Evolutionary conservation across 2,329 filamentous ascomycete genomes (phyloP), one percentile per base, ranked within the genome.

Genomic region (Exutisphaerella laricina): DNA sequence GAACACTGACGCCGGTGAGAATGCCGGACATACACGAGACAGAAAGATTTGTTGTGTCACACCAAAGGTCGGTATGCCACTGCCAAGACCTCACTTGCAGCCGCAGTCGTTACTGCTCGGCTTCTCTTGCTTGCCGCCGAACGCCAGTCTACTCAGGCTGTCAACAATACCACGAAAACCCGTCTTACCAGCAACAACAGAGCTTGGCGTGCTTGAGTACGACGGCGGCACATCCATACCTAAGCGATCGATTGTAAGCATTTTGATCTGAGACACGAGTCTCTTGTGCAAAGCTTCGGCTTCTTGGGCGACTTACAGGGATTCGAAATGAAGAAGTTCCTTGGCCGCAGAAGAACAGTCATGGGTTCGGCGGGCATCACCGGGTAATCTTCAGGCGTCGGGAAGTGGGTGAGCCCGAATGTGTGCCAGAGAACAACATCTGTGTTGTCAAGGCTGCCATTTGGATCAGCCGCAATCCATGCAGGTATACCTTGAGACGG

Each of bases 361-460:
- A 95, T 89, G 1, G 86, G 85, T 70, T 72, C 60, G 12, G 59
- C 59, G 4, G 58, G 56, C 88, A 95, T 95, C 55, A 95, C 74
- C 21, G 89, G 89, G 70, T 87, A 95, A 65, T 95, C 89, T 62
- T 96, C 89, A 0, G 88, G 88, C 0, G 85, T 72, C 0, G 89
- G 88, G 71, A 95, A 90, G 63, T 95, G 89, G 1, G 84, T 90
- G 25, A 95, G 73, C 25, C 89, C 89, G 58, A 95, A 96, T 0
- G 88, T 94, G 68, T 95, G 88, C 88, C 88, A 96, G 12, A 95
- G 76, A 1, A 96, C 88, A 21, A 95, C 70, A 61, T 96, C 86
- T 1, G 81, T 85, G 70, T 95, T 84, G 42, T 84, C 85, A 53
- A 94, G 80, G 18, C 71, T 76, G 44, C 77, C 79, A 33, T 69